Base-by-base conservation (phyloP, 1,284 basidiomycete genomes). In the Peniophora sp. region DNA sequence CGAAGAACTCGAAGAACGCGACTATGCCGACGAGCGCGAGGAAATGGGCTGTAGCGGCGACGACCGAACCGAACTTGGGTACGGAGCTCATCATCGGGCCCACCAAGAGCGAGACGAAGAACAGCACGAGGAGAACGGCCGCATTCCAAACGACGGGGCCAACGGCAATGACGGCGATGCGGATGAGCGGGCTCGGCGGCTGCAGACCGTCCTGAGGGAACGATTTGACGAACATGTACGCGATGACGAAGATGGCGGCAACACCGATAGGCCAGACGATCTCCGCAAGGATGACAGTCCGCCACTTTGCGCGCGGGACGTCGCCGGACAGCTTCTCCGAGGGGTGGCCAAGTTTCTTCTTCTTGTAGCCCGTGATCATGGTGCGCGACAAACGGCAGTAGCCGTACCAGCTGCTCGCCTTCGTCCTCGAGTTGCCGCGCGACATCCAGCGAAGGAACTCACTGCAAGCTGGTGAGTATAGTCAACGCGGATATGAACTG, bases 381-480 rank as follows among this genome's bases (percentile, higher is more conserved):
- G 95, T 97, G 58, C 94, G 76, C 36, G 92, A 96, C 53, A 97
- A 79, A 60, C 94, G 89, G 66, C 94, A 97, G 69, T 97, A 97
- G 2, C 95, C 95, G 64, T 97, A 96, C 94, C 95, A 97, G 58
- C 91, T 95, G 72, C 95, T 97, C 52, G 90, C 89, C 66, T 97
- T 95, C 17, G 91, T 89, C 58, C 92, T 77, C 47, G 94, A 95
- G 69, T 97, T 97, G 53, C 94, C 94, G 56, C 94, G 83, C 19
- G 91, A 96, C 92, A 97, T 97, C 94, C 94, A 97, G 51, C 94
- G 84, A 50, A 97, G 70, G 75, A 95, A 97, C 66, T 97, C 94
- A 58, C 94, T 32, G 27, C 12, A 12, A 32, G 27, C 12, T 6
- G 5, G 27, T 32, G 27, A 32, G 27, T 32, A 32, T 32, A 32